Evolutionary conservation across 495 filamentous ascomycete species (phyloP), one percentile per base, ranked within the genome.

Genomic region (Lasiosphaeris hirsuta): DNA sequence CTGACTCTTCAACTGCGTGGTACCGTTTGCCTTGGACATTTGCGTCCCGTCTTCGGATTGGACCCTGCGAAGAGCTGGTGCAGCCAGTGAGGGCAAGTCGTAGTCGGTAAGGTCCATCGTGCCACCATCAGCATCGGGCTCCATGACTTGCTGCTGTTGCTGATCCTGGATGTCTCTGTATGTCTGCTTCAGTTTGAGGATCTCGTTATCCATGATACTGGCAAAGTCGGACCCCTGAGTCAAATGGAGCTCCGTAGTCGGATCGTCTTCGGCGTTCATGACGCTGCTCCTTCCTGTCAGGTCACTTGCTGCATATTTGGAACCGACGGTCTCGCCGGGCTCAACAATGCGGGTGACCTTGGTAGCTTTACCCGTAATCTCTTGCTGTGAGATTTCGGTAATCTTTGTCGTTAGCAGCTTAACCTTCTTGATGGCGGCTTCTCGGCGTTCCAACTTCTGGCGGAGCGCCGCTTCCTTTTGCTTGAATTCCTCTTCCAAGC

Each of bases 141-240:
- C 15, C 10, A 48, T 55, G 34, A 47, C 49, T 13, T 23, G 43
- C 10, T 60, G 56, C 38, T 63, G 58, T 11, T 65, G 61, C 7
- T 65, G 63, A 10, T 55, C 51, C 43, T 68, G 63, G 36, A 72
- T 48, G 42, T 73, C 69, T 5, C 65, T 63, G 41, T 72, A 70
- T 18, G 72, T 62, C 14, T 75, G 60, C 61, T 68, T 69, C 50
- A 73, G 54, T 61, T 65, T 73, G 41, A 53, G 60, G 44, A 75
- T 68, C 55, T 76, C 72, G 41, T 60, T 65, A 52, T 72, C 71
- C 51, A 74, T 72, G 51, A 75, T 67, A 64, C 69, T 71, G 35
- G 63, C 67, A 54, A 73, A 75, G 44, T 75, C 72, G 17, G 72
- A 72, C 17, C 72, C 73, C 40, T 74, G 69, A 7, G 68, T 76